phyloP scores from a whole-genome alignment of 1,284 basidiomycete genomes.

The Cutaneotrichosporon sp. region DNA sequence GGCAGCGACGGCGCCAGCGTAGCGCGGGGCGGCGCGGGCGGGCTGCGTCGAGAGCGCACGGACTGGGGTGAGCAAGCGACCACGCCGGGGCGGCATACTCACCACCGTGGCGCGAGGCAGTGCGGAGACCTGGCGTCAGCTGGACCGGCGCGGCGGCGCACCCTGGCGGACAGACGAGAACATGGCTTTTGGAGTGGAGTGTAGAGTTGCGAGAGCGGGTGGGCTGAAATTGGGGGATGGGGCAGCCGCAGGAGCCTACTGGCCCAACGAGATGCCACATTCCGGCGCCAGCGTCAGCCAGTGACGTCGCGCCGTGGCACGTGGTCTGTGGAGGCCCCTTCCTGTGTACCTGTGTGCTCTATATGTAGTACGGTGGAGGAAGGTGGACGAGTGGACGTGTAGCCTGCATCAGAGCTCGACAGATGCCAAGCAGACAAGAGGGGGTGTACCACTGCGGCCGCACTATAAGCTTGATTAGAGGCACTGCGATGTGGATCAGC shows the following conservation, averaged over 20 bases:
- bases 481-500: too few relatives aligned
- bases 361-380: too few relatives aligned
- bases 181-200: constrained; percentile 24
- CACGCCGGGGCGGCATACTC: too few relatives aligned
- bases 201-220: neutral
- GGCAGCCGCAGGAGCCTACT: neutral
- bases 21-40: constrained; percentile 32
- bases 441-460: too few relatives aligned
- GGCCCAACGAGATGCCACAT: neutral
- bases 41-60: constrained; percentile 44
- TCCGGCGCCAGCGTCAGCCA: neutral
- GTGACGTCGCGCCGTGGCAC: neutral
- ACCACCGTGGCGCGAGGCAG: constrained; percentile 49
- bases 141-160: constrained; percentile 15
- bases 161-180: constrained; percentile 47
- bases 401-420: too few relatives aligned
- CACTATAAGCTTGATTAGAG: too few relatives aligned
- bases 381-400: too few relatives aligned
- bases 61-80: constrained; percentile 27
- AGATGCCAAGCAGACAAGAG: too few relatives aligned
- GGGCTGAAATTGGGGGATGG: neutral
- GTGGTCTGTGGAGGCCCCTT: too few relatives aligned
- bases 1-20: constrained; percentile 30
- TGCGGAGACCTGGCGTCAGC: constrained; percentile 39
- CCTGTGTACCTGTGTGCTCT: too few relatives aligned